Base-by-base conservation (phyloP, 2,329 filamentous ascomycete species). In the Colletotrichum kahawae region DNA sequence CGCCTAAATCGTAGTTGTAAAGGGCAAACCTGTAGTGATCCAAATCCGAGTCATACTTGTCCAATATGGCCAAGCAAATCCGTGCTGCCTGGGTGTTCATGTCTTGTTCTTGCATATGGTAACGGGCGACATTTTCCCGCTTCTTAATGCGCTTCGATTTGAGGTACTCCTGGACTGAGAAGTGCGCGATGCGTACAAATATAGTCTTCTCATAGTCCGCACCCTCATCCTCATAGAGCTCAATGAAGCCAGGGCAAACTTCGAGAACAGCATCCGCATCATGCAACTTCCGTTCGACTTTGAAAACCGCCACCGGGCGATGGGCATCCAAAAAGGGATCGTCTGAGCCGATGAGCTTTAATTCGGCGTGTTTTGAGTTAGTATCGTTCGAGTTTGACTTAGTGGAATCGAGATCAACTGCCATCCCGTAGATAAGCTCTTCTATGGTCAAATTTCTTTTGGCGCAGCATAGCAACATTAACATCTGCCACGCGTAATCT, bases 311-410 rank as follows among this genome's bases (percentile, higher is more conserved):
- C 8, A n/a, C 5, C 1, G 14, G 8, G 0, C 1, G 14, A 4
- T 5, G 3, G 3, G 14, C 1, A 13, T 68, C 7, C 1, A 27
- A 31, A 14, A 21, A 4, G 4, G n/a, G 38, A 13, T 63, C 9
- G 18, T 4, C 3, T n/a, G 38, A 4, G 1, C 3, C 5, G 0
- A n/a, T 1, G 12, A n/a, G 9, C 0, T 12, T 3, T 7, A 5
- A 48, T 0, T 12, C 5, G 18, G 18, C 5, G 3, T n/a, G 1
- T 2, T n/a, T 3, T n/a, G 18, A 0, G 38, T 43, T 2, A 4
- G 4, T 43, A 2, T 9, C 36, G 1, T 43, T 8, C 0, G 38
- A n/a, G 1, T 12, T 6, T 43, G 18, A n/a, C 8, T 0, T 9
- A 12, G 1, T 0, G 12, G 38, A 3, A 48, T 2, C 38, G 3